These are phyloP conservation scores for Inga leiocalycina DNA, from an alignment of 306 rosid genomes.

Conservation along the genomic window DNA sequence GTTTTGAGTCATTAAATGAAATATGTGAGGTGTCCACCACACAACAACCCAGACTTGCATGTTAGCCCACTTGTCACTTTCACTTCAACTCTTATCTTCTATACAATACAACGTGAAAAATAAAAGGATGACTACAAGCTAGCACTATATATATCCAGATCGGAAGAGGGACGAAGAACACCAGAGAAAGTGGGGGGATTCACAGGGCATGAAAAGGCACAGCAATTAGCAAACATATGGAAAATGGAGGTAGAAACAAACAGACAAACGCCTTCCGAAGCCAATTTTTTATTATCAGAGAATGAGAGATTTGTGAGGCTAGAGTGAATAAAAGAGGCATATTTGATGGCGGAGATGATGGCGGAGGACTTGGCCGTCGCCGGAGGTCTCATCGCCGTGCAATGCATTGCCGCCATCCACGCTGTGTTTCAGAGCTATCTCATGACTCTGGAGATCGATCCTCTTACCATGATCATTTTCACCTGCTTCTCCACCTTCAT, in stretches of 20 bases:
- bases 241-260: no score
- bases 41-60: no score
- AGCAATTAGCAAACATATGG: background rate
- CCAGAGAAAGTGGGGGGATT: constrained; percentile 26
- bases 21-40: no score
- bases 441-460: constrained; percentile 65
- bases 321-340: background rate
- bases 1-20: no score
- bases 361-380: constrained; percentile 56
- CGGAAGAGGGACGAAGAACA: constrained; percentile 12
- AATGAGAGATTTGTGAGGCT: constrained; percentile 6
- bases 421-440: constrained; percentile 61
- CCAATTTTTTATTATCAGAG: background rate
- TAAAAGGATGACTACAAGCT: background rate
- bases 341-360: constrained; percentile 39
- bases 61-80: no score
- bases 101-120: background rate
- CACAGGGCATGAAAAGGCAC: background rate
- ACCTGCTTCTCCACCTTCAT: constrained; percentile 66
- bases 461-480: constrained; percentile 67
- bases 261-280: background rate
- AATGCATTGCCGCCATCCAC: constrained; percentile 41
- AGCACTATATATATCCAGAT: background rate
- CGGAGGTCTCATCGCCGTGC: constrained; percentile 1
- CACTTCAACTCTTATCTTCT: no score